Evolutionary conservation across 2,329 filamentous ascomycete genomes (phyloP).

Genomic region (Diaporthe amygdali): DNA sequence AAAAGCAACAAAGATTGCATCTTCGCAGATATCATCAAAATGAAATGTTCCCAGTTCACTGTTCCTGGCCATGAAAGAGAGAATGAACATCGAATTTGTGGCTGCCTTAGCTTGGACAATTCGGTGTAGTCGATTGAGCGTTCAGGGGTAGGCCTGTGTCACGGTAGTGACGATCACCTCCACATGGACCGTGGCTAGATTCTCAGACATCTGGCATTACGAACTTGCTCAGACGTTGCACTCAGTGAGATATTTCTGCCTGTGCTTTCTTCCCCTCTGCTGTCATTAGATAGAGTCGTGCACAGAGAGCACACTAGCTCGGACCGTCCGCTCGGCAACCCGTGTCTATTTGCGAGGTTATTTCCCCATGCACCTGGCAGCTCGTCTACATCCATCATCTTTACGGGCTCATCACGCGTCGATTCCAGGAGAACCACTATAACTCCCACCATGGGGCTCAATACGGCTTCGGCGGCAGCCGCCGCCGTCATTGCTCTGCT

Average conservation of each 20-base stretch:
- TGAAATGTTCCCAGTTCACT: neutral
- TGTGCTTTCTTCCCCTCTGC: neutral
- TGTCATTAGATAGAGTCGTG: neutral
- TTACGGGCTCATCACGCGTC: neutral
- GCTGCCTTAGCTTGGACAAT: neutral
- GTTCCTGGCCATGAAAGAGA: neutral
- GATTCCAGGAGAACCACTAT: neutral
- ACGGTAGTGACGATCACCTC: neutral
- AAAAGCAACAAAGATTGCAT: neutral
- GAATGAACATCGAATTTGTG: neutral
- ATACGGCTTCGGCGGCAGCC: neutral
- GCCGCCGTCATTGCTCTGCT: conserved; percentile 27
- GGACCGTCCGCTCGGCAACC: neutral
- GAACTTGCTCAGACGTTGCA: neutral
- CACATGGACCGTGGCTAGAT: neutral
- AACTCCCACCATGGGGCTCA: neutral
- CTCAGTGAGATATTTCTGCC: neutral
- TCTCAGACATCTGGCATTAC: neutral
- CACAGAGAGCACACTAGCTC: neutral
- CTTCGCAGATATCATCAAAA: neutral
- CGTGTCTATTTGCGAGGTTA: neutral
- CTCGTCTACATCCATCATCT: neutral
- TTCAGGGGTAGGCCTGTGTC: neutral
- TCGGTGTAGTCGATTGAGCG: neutral
- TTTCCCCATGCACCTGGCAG: neutral